Evolutionary conservation across 768 basidiomycete species (phyloP).

Genomic region (Hericium alpestre): DNA sequence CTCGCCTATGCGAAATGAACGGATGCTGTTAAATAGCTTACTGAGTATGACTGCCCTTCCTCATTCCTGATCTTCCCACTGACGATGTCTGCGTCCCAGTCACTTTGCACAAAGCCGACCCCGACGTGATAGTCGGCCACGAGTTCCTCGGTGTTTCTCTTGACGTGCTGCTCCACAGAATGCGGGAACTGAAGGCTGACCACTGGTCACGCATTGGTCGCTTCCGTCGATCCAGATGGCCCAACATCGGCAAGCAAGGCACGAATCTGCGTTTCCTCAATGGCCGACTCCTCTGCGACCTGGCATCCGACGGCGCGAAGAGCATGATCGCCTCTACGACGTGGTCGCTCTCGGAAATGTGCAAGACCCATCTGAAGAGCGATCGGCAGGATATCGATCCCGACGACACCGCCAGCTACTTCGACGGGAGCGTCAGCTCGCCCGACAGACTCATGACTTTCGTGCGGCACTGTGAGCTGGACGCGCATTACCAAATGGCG

Average conservation of each 20-base stretch:
- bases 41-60: constrained; percentile 38
- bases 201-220: constrained; percentile 93
- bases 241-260: constrained; percentile 69
- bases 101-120: constrained; percentile 81
- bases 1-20: constrained; percentile 68
- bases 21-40: constrained; percentile 73
- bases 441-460: constrained; percentile 79
- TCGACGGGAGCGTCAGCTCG: constrained; percentile 71
- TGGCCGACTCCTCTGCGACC: constrained; percentile 83
- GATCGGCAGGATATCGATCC: constrained; percentile 92
- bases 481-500: constrained; percentile 96
- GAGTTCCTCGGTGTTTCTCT: constrained; percentile 86
- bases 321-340: constrained; percentile 96
- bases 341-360: constrained; percentile 98
- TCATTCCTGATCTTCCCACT: neutral
- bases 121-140: constrained; percentile 90
- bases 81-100: constrained; percentile 17
- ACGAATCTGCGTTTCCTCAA: constrained; percentile 74
- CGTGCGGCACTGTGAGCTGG: constrained; percentile 87
- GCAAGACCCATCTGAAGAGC: constrained; percentile 74
- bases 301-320: constrained; percentile 91
- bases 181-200: constrained; percentile 83
- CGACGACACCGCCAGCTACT: constrained; percentile 84
- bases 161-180: constrained; percentile 83
- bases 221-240: constrained; percentile 78